Percentiles rank a stretch among this genome's conserved stretches.
Evolutionary conservation across 441 rosid species (phyloP).

Genomic region (Erodium texanum): DNA sequence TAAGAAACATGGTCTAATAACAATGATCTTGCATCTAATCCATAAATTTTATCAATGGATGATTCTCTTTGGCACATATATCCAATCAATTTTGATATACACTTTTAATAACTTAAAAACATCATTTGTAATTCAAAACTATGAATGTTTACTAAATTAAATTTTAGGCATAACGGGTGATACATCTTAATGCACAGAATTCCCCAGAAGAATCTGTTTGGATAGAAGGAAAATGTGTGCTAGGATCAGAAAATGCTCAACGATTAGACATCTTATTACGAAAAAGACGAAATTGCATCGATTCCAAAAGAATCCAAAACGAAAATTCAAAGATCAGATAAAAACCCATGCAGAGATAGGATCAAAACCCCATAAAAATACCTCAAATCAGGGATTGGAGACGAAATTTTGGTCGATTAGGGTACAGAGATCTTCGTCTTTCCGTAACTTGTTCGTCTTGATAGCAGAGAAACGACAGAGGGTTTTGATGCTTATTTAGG

Average conservation of each 20-base stretch:
- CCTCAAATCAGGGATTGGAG: not conserved
- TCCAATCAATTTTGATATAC: too few species aligned
- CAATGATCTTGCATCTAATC: not conserved
- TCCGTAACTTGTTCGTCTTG: not conserved
- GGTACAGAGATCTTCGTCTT: not conserved
- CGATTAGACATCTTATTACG: not conserved
- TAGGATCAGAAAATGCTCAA: not conserved
- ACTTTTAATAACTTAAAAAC: not conserved
- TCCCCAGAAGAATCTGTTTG: not conserved
- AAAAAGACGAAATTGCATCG: not conserved
- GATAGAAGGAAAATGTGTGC: not conserved
- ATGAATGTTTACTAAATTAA: not conserved
- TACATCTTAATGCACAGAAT: not conserved
- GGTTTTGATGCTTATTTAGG: not conserved
- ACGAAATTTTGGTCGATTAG: not conserved
- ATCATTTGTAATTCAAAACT: not conserved
- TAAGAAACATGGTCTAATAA: not conserved
- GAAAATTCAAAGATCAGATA: not conserved
- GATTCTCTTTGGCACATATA: not conserved
- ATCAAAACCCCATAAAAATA: not conserved
- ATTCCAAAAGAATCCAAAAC: not conserved
- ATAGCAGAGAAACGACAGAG: not conserved
- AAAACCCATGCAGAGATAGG: not conserved
- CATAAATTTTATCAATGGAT: not conserved
- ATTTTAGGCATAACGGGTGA: not conserved